Conservation (phyloP, 768 basidiomycete genomes). For the Lactarius tabidus region DNA sequence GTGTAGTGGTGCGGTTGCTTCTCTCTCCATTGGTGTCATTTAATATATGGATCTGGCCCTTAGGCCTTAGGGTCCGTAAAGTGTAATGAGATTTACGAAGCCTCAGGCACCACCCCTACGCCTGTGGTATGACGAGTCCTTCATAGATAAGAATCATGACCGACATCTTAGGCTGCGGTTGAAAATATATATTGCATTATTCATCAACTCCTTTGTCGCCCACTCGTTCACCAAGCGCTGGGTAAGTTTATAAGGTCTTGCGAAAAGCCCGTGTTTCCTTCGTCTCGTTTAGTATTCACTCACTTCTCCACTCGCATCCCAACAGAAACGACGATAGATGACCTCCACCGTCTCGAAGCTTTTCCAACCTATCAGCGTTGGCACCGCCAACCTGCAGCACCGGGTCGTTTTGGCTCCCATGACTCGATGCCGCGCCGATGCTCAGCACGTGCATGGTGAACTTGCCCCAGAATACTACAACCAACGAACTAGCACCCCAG, state of each 20-base stretch:
- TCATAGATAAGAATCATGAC: too few relatives aligned
- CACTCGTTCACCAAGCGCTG: neutral
- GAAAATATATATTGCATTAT: too few relatives aligned
- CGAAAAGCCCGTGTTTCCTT: too few relatives aligned
- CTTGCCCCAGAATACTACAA: slow-evolving; percentile 44
- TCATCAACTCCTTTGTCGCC: neutral
- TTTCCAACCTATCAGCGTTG: slow-evolving; percentile 47
- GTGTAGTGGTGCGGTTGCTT: too few relatives aligned
- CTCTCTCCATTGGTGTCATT: too few relatives aligned
- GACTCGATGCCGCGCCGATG: slow-evolving; percentile 44
- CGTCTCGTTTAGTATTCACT: too few relatives aligned
- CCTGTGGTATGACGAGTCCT: too few relatives aligned
- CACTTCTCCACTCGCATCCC: neutral
- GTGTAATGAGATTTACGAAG: too few relatives aligned
- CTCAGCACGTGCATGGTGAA: slow-evolving; percentile 33
- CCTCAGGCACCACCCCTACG: too few relatives aligned
- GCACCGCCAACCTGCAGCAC: slow-evolving; percentile 41
- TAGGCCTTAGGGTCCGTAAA: too few relatives aligned
- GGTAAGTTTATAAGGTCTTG: neutral
- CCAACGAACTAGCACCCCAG: slow-evolving; percentile 45
- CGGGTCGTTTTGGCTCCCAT: slow-evolving; percentile 53
- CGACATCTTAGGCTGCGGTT: too few relatives aligned
- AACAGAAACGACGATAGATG: neutral
- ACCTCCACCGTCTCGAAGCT: slow-evolving; percentile 28
- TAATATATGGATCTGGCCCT: too few relatives aligned